Evolutionary conservation across 106 monocot genomes (phyloP).

Genomic region (Chionographis japonica): DNA sequence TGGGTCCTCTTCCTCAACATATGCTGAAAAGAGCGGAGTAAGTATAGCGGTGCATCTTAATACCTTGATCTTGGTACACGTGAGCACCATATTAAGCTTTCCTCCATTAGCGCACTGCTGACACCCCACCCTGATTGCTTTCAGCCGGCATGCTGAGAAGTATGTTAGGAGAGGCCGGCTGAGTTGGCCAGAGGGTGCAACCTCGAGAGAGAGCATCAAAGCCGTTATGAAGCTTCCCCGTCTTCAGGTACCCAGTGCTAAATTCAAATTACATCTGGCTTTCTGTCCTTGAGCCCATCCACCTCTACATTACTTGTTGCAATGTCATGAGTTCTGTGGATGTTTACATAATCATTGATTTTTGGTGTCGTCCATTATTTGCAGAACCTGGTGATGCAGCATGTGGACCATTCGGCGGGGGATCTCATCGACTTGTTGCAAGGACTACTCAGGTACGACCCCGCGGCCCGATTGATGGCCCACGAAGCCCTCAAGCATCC

Average conservation of each 20-base stretch:
- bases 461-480: slow-evolving; percentile 25
- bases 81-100: background rate
- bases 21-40: slow-evolving; percentile 79
- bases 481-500: slow-evolving; percentile 38
- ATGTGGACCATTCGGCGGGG: slow-evolving; percentile 44
- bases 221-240: slow-evolving; percentile 57
- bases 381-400: slow-evolving; percentile 49
- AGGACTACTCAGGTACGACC: slow-evolving; percentile 42
- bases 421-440: slow-evolving; percentile 45
- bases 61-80: background rate
- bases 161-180: slow-evolving; percentile 58
- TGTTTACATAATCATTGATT: no score
- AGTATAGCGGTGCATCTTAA: background rate
- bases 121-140: background rate
- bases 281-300: no score
- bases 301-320: no score
- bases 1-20: slow-evolving; percentile 65
- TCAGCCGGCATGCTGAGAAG: slow-evolving; percentile 56
- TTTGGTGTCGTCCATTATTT: no score
- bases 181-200: slow-evolving; percentile 72
- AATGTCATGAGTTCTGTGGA: no score
- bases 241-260: slow-evolving; percentile 36
- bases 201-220: slow-evolving; percentile 58
- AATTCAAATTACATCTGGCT: no score
- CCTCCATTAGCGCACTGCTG: background rate